phyloP scores from a whole-genome alignment of 352 stramenopile genomes.

The Phytophthora tubulina region DNA sequence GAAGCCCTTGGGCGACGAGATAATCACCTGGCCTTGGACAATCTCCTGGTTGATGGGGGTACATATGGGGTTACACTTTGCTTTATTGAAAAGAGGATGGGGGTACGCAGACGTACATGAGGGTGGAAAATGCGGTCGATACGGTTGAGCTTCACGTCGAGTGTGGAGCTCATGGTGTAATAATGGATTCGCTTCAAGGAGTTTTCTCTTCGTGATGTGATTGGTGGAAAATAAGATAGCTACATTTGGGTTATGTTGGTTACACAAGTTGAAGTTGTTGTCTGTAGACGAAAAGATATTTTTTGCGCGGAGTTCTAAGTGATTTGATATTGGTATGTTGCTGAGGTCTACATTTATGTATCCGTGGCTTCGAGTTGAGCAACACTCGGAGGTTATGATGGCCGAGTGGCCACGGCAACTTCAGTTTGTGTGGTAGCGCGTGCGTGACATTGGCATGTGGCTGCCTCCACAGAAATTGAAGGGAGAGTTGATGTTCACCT shows the following conservation, averaged over 20 bases:
- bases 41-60: slow-evolving; percentile 58
- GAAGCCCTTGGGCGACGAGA: slow-evolving; percentile 88
- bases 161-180: slow-evolving; percentile 73
- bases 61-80: slow-evolving; percentile 6
- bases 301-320: neutral
- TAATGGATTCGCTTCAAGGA: slow-evolving; percentile 25
- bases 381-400: neutral
- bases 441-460: too few species aligned
- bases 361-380: neutral
- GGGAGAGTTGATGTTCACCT: neutral
- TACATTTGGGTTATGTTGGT: slow-evolving; percentile 1
- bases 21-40: slow-evolving; percentile 87
- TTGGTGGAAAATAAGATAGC: slow-evolving; percentile 22
- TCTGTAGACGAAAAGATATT: slow-evolving; percentile 18
- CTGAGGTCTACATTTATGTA: slow-evolving; percentile 1
- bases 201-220: slow-evolving; percentile 10
- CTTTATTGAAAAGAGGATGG: neutral
- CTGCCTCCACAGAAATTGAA: neutral
- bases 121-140: slow-evolving; percentile 89
- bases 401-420: neutral
- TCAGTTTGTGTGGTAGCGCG: too few species aligned
- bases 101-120: slow-evolving; percentile 53
- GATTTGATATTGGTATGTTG: slow-evolving; percentile 16
- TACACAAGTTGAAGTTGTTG: slow-evolving; percentile 15
- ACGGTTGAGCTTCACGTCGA: slow-evolving; percentile 88